Evolutionary conservation across 1,284 basidiomycete genomes (phyloP).

Genomic region (Malassezia vespertilionis): DNA sequence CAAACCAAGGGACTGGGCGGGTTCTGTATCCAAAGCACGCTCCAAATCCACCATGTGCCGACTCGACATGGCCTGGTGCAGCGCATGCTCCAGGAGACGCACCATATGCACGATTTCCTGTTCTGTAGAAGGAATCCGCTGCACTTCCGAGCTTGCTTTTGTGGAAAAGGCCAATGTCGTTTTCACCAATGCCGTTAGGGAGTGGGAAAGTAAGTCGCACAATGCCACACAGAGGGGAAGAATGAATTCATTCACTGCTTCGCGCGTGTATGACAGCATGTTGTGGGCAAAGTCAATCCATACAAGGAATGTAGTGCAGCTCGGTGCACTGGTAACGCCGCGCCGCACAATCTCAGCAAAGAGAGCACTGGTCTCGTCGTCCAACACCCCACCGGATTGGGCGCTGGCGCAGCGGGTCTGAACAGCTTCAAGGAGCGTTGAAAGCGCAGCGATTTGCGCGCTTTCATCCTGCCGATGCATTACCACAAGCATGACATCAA

Average conservation of each 20-base stretch:
- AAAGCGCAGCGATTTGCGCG: constrained; percentile 66
- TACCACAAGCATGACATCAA: constrained; percentile 64
- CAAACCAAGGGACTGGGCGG: constrained; percentile 11
- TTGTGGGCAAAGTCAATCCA: constrained; percentile 7
- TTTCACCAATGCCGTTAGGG: no score
- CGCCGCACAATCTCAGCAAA: constrained; percentile 3
- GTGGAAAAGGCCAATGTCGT: no score
- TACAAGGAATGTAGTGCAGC: not conserved
- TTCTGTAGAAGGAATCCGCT: not conserved
- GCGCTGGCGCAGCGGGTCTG: no score
- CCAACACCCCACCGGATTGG: not conserved
- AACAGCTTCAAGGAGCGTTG: constrained; percentile 56
- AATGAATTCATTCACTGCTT: not conserved
- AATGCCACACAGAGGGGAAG: constrained; percentile 7
- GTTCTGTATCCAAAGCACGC: constrained; percentile 32
- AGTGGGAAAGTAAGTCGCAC: not conserved
- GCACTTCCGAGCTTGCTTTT: no score
- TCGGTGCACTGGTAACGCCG: not conserved
- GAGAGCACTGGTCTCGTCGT: not conserved
- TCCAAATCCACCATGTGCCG: not conserved
- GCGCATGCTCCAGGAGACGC: constrained; percentile 3
- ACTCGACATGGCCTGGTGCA: constrained; percentile 5
- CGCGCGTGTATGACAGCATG: not conserved
- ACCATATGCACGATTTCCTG: constrained; percentile 4
- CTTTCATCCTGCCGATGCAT: constrained; percentile 52